Conservation (phyloP, 768 basidiomycete genomes). For the Gloeopeniophorella convolvens region DNA sequence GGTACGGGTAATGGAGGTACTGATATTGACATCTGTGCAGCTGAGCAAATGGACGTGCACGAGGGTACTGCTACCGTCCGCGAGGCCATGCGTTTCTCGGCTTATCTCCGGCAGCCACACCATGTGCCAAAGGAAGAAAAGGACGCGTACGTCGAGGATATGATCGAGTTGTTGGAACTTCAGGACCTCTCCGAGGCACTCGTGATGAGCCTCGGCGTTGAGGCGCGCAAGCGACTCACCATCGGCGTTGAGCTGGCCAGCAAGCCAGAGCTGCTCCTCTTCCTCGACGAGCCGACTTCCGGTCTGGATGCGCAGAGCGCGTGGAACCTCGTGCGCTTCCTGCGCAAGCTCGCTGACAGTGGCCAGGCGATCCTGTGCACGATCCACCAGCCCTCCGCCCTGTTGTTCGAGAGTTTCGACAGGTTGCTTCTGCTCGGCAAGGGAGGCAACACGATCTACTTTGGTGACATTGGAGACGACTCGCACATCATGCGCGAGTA, state of each 20-base stretch:
- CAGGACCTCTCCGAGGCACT: conserved; percentile 82
- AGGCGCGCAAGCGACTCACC: conserved; percentile 80
- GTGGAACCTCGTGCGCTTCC: conserved; percentile 79
- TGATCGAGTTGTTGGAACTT: conserved; percentile 78
- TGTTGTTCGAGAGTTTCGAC: conserved; percentile 86
- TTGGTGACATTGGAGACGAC: conserved; percentile 80
- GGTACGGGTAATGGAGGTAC: conserved; percentile 23
- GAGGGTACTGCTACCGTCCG: conserved; percentile 78
- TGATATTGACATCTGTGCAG: conserved; percentile 30
- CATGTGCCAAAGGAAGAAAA: conserved; percentile 66
- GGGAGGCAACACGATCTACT: conserved; percentile 90
- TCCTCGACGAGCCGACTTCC: conserved; percentile 53
- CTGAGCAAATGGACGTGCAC: conserved; percentile 74
- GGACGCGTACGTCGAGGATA: conserved; percentile 74
- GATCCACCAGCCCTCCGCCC: conserved; percentile 82
- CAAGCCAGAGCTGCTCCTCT: conserved; percentile 74
- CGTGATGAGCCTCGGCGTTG: conserved; percentile 62
- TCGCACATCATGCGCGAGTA: conserved; percentile 67
- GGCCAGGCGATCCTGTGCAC: conserved; percentile 90
- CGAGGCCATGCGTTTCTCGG: conserved; percentile 82
- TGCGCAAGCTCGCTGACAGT: conserved; percentile 76
- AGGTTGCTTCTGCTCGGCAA: conserved; percentile 61
- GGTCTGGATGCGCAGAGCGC: conserved; percentile 63
- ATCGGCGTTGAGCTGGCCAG: conserved; percentile 90
- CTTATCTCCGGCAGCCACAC: conserved; percentile 75